A percentile compares a stretch with the other conserved stretches of the same genome.
These are phyloP conservation scores for Ascobolus immersus DNA, from an alignment of 495 filamentous ascomycete genomes.

Conservation along the genomic window DNA sequence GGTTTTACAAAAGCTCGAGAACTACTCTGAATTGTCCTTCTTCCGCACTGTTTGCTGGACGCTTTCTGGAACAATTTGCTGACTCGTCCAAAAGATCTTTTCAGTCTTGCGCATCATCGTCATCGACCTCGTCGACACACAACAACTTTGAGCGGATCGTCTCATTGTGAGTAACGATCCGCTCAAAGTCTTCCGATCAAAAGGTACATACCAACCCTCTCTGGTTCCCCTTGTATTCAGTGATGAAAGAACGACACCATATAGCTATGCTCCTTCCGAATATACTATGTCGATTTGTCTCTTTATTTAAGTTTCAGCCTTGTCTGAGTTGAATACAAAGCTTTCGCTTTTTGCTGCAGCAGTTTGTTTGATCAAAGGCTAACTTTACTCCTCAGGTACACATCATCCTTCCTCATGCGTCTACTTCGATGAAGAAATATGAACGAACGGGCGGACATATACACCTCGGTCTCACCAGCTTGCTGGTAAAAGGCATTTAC, in stretches of 20 bases:
- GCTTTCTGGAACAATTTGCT: too few species aligned
- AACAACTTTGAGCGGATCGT: too few species aligned
- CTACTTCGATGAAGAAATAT: conserved; percentile 14
- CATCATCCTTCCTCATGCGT: not conserved
- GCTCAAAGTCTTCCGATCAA: too few species aligned
- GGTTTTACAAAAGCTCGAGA: too few species aligned
- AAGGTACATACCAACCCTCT: too few species aligned
- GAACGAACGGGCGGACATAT: conserved; percentile 19
- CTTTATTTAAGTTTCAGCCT: conserved; percentile 17
- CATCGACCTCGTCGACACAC: too few species aligned
- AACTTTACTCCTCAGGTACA: not conserved
- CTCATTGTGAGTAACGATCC: too few species aligned
- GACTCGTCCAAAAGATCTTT: too few species aligned
- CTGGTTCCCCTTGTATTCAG: too few species aligned
- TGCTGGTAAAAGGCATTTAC: conserved; percentile 12
- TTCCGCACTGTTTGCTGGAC: too few species aligned
- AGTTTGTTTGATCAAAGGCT: not conserved
- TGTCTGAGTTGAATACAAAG: conserved; percentile 14
- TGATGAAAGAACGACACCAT: conserved; percentile 16
- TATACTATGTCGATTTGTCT: conserved; percentile 14
- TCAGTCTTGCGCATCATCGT: too few species aligned
- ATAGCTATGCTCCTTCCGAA: conserved; percentile 16
- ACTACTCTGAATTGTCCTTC: too few species aligned
- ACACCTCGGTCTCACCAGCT: conserved; percentile 11
- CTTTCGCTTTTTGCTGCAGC: not conserved